Base-by-base conservation (phyloP, 192 early-diverging fungal species). In the Coemansia aciculifera region DNA sequence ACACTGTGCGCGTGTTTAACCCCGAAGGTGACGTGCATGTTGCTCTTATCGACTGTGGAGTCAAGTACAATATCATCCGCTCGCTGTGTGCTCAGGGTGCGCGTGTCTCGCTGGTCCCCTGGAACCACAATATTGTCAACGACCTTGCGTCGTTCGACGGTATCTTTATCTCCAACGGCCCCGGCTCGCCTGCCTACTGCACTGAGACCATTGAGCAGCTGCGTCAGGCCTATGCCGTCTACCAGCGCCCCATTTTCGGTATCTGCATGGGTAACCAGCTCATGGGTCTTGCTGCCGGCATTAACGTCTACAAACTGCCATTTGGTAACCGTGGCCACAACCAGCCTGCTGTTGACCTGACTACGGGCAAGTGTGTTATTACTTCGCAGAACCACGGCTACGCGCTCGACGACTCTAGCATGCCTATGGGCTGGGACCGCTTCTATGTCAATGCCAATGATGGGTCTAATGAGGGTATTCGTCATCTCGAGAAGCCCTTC, bases 321-420 rank as follows among this genome's bases (percentile, higher is more conserved):
- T 99, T 91, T 72, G 97, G 97, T 72, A 99, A 99, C 87, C 92
- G 97, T 75, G 97, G 97, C 27, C 97, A 99, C 75, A 99, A 99
- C 85, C 98, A 98, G 67, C 97, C 97, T 31, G 98, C 96, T 85
- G 98, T 95, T 1, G 89, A 98, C 78, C 79, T 95, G 87, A 86
- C 92, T 57, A 95, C 93, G 61, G 92, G 96, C 62, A 92, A 95
- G 46, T 99, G 97, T 77, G 95, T 95, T 84, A 99, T 99, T 69
- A 96, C 95, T 1, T 96, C 96, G 8, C 97, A 99, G 86, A 99
- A 99, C 86, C 97, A 98, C 79, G 96, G 95, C 36, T 99, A 93
- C 78, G 95, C 94, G 5, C 96, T 99, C 65, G 91, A 97, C 75
- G 87, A 88, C 46, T 66, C 60, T 5, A 88, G 91, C 6, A 85